These are phyloP conservation scores for Lipomyces lipofer DNA, from an alignment of 805 yeast genomes.

Conservation along the genomic window DNA sequence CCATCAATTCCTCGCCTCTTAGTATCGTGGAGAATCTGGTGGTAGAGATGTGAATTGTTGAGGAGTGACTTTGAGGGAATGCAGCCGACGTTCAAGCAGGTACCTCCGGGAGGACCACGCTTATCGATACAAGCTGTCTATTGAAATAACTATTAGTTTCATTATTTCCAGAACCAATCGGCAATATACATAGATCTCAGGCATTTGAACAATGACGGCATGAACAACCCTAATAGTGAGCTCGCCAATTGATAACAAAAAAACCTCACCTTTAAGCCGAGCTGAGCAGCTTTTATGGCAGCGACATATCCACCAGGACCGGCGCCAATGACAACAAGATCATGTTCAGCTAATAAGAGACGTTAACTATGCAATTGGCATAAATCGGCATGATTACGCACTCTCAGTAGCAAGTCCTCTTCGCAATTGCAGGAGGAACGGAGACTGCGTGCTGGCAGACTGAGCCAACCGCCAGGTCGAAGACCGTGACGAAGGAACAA, in stretches of 20 bases:
- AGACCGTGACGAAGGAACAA: constrained; percentile 9
- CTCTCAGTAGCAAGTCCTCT: constrained; percentile 29
- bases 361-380: background rate
- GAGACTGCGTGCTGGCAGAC: constrained; percentile 9
- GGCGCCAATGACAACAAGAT: constrained; percentile 94
- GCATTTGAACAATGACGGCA: too few species aligned
- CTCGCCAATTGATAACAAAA: too few species aligned
- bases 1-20: constrained; percentile 88
- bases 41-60: constrained; percentile 92
- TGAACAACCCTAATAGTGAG: too few species aligned
- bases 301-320: constrained; percentile 99
- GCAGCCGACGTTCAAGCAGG: constrained; percentile 98
- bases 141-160: too few species aligned
- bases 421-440: constrained; percentile 11
- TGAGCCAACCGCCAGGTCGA: constrained; percentile 13
- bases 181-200: too few species aligned
- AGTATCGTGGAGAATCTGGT: constrained; percentile 83
- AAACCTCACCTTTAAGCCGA: constrained; percentile 60
- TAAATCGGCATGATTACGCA: constrained; percentile 1
- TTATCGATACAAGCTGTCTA: constrained; percentile 93
- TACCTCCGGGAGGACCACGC: constrained; percentile 96
- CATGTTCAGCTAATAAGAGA: constrained; percentile 54
- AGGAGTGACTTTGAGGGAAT: constrained; percentile 95
- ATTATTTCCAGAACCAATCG: too few species aligned
- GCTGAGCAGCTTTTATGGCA: constrained; percentile 97